A percentile compares a stretch with the other conserved stretches of the same genome.
These are phyloP conservation scores for Volutella citrinella DNA, from an alignment of 2,329 filamentous ascomycete species.

Conservation along the genomic window DNA sequence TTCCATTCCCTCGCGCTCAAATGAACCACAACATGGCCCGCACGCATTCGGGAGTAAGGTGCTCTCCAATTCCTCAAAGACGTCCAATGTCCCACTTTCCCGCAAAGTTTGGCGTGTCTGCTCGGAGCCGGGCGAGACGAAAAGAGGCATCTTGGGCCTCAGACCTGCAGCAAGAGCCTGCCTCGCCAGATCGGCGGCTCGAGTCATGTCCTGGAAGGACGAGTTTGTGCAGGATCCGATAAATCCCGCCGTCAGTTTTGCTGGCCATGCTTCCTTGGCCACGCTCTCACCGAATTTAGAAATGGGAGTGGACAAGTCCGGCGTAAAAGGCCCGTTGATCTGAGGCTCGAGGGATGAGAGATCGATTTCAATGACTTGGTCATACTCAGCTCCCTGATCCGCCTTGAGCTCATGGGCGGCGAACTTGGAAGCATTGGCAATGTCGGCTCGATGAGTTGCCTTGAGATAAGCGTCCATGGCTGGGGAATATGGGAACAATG, in stretches of 20 bases:
- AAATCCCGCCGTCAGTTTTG: constrained; percentile 26
- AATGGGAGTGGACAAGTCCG: constrained; percentile 30
- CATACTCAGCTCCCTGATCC: constrained; percentile 32
- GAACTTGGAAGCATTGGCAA: constrained; percentile 22
- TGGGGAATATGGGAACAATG: constrained; percentile 33
- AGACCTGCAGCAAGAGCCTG: constrained; percentile 30
- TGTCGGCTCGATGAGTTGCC: constrained; percentile 25
- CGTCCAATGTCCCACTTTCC: constrained; percentile 24
- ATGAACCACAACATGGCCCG: constrained; percentile 33
- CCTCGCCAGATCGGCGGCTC: constrained; percentile 24
- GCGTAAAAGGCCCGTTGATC: constrained; percentile 34
- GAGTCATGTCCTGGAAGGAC: constrained; percentile 33
- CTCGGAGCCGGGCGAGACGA: constrained; percentile 32
- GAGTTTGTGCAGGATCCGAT: constrained; percentile 35
- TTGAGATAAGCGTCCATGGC: constrained; percentile 30
- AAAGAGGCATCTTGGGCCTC: constrained; percentile 26
- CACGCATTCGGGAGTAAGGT: constrained; percentile 31
- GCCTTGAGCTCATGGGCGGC: constrained; percentile 23
- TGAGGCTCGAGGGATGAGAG: constrained; percentile 31
- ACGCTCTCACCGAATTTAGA: constrained; percentile 27
- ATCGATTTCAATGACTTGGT: constrained; percentile 33
- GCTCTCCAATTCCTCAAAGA: constrained; percentile 26
- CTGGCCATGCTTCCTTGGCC: constrained; percentile 27
- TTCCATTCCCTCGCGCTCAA: constrained; percentile 31
- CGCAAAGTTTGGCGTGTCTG: constrained; percentile 32